These are phyloP conservation scores for Colletotrichum nymphaeae DNA, from an alignment of 2,329 filamentous ascomycete species.

Conservation along the genomic window DNA sequence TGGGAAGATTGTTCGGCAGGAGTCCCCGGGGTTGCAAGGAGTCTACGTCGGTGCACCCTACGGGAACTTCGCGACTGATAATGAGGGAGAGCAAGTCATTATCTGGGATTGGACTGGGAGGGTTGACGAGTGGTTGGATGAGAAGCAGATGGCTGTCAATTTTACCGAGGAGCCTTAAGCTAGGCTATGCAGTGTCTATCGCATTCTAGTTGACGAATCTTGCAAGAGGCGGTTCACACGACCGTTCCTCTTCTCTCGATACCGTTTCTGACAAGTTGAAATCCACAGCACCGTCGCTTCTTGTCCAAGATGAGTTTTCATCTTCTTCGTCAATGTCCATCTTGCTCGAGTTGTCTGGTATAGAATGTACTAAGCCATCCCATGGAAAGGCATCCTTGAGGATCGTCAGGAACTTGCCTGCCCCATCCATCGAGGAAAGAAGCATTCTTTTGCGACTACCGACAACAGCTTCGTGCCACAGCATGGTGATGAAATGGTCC, in stretches of 20 bases:
- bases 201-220: not conserved
- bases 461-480: not conserved
- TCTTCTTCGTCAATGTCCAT: not conserved
- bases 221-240: fast-evolving
- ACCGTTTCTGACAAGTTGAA: not conserved
- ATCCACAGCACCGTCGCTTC: not conserved
- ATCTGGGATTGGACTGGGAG: conserved; percentile 8
- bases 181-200: fast-evolving
- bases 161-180: not conserved
- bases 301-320: not conserved
- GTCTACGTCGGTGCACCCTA: not conserved
- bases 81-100: not conserved
- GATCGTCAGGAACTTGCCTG: not conserved
- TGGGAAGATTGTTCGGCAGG: not conserved
- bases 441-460: not conserved
- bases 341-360: not conserved
- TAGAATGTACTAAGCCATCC: not conserved
- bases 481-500: not conserved
- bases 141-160: not conserved
- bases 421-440: not conserved
- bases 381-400: not conserved
- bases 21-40: not conserved
- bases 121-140: not conserved
- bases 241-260: not conserved
- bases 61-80: not conserved